Base-by-base conservation (phyloP, 371 early-diverging fungal genomes). In the Apophysomyces elegans region DNA sequence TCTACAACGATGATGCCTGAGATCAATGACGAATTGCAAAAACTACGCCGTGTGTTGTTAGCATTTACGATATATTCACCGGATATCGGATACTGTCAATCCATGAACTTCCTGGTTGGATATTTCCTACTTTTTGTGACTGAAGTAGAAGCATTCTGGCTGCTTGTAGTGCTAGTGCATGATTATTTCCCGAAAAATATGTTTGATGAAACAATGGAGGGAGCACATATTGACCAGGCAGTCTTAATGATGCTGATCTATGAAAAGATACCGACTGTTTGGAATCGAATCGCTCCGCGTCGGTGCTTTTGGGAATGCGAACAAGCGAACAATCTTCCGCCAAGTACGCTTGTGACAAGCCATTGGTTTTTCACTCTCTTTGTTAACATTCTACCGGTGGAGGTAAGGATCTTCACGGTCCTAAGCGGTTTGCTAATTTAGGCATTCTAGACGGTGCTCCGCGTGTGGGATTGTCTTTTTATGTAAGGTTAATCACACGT, bases 281-380 rank as follows among this genome's bases (percentile, higher is more conserved):
- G 86, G 87, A 66, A 74, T 21, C 85, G 82, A 56, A 73, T 86
- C 37, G 72, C 75, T n/a, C 69, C 63, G 9, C 84, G 79, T 60
- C 79, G 68, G 5, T 74, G 75, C 13, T 83, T 84, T 32, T 79
- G 81, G 70, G 88, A 86, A 50, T 80, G 77, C 41, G 81, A 81
- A 58, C 69, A 74, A 1, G 73, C 75, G 0, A 83, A 87, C 26
- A 69, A 72, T 0, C 69, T 91, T 66, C 90, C 92, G 1, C 82
- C 91, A 8, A 77, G 93, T 21, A 88, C 88, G 5, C 76, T 93
- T 63, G 87, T 91, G 11, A 92, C 91, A 7, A 90, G 88, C 59
- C 93, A 88, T 47, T 94, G 95, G 95, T 92, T 93, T 68, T 71
- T 91, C 69, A 91, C 93, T 0, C 70, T 91, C 1, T 95, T 90